Evolutionary conservation across 768 basidiomycete species (phyloP).

Genomic region (Arthromyces matolae): DNA sequence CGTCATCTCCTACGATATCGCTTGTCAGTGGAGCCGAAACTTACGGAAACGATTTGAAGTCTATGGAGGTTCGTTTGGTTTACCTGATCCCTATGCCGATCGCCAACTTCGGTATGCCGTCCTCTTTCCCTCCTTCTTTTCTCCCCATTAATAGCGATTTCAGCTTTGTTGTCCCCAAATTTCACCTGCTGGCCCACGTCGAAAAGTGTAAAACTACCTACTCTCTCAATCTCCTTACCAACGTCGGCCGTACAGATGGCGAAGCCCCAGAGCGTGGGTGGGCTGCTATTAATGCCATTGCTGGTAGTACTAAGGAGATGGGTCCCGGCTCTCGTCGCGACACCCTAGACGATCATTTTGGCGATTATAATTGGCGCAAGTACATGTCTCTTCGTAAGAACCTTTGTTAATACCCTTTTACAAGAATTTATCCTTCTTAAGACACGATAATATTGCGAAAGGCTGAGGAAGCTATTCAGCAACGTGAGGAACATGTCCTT

Average conservation of each 20-base stretch:
- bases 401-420: not conserved
- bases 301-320: slow-evolving; percentile 23
- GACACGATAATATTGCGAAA: slow-evolving; percentile 9
- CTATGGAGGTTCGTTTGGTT: slow-evolving; percentile 3
- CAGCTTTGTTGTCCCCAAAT: slow-evolving; percentile 26
- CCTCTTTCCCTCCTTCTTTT: too few relatives aligned
- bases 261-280: slow-evolving; percentile 22
- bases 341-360: slow-evolving; percentile 22
- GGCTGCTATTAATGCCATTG: slow-evolving; percentile 19
- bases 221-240: slow-evolving; percentile 21
- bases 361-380: slow-evolving; percentile 26
- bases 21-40: slow-evolving; percentile 26
- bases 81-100: not conserved
- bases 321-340: slow-evolving; percentile 21
- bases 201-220: slow-evolving; percentile 19
- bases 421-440: not conserved
- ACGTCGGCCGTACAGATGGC: slow-evolving; percentile 15
- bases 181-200: slow-evolving; percentile 26
- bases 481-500: slow-evolving; percentile 3
- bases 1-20: slow-evolving; percentile 26
- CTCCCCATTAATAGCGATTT: too few relatives aligned
- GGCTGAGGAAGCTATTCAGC: slow-evolving; percentile 10
- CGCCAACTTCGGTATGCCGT: too few relatives aligned
- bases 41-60: slow-evolving; percentile 11
- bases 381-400: slow-evolving; percentile 15